Conservation (phyloP, 306 rosid genomes). For the Bauhinia variegata region DNA sequence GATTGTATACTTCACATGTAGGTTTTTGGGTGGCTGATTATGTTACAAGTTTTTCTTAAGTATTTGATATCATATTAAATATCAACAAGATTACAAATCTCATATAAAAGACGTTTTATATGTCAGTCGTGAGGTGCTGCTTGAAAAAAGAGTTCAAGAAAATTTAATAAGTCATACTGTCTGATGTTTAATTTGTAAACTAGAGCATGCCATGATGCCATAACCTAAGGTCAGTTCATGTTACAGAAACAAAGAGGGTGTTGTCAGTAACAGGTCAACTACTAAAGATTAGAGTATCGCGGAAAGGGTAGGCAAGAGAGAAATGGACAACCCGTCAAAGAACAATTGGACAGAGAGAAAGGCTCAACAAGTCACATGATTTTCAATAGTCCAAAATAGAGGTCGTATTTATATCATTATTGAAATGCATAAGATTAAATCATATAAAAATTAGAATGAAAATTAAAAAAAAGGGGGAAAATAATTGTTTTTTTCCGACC, state of each 20-base stretch:
- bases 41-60: too few relatives aligned
- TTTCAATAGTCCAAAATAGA: constrained; percentile 51
- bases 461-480: constrained; percentile 4
- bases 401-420: constrained; percentile 40
- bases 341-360: constrained; percentile 35
- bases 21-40: neutral
- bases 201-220: constrained; percentile 2
- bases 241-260: constrained; percentile 23
- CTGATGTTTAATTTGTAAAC: constrained; percentile 8
- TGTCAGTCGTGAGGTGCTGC: too few relatives aligned
- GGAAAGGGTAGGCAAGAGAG: constrained; percentile 35
- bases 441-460: constrained; percentile 17
- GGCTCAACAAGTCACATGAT: constrained; percentile 56
- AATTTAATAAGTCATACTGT: too few relatives aligned
- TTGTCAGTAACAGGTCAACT: constrained; percentile 60
- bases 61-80: too few relatives aligned
- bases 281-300: constrained; percentile 51
- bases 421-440: constrained; percentile 31
- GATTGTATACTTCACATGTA: neutral
- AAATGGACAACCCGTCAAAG: constrained; percentile 46
- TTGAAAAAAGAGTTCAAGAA: too few relatives aligned
- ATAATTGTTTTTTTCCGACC: constrained; percentile 60
- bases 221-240: constrained; percentile 1
- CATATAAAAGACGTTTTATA: too few relatives aligned
- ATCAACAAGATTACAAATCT: too few relatives aligned